These are phyloP conservation scores for Geotrichum armillariae DNA, from an alignment of 1,139 yeast species.

Conservation along the genomic window DNA sequence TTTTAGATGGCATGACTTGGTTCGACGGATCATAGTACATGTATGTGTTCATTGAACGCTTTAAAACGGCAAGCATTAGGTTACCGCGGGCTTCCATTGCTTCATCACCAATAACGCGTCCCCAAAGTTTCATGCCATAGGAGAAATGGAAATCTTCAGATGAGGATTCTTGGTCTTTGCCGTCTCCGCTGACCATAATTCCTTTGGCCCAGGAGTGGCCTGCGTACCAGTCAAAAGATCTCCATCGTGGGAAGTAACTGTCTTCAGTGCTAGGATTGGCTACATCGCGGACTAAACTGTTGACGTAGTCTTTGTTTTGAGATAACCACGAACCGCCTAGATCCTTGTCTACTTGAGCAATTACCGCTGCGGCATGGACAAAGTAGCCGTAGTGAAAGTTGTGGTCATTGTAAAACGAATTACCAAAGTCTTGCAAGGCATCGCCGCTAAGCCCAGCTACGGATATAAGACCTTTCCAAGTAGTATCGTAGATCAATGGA, in stretches of 20 bases:
- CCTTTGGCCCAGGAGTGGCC: constrained; percentile 88
- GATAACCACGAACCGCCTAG: constrained; percentile 63
- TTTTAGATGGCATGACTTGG: constrained; percentile 50
- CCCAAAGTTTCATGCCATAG: constrained; percentile 77
- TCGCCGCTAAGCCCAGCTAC: constrained; percentile 48
- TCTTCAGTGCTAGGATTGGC: constrained; percentile 59
- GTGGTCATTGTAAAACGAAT: constrained; percentile 68
- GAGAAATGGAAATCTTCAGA: constrained; percentile 71
- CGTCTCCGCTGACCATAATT: constrained; percentile 63
- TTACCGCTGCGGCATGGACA: constrained; percentile 71
- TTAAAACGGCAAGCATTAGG: constrained; percentile 64
- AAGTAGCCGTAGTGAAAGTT: constrained; percentile 77
- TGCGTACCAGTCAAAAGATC: constrained; percentile 73
- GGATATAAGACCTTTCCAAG: constrained; percentile 66
- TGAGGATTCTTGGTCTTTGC: constrained; percentile 73
- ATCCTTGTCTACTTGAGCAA: constrained; percentile 59
- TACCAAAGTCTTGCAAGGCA: constrained; percentile 58
- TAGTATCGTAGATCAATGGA: constrained; percentile 68
- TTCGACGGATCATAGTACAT: constrained; percentile 57
- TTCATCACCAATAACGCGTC: constrained; percentile 57
- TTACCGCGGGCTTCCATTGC: constrained; percentile 68
- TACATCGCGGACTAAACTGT: constrained; percentile 63
- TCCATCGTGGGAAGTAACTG: constrained; percentile 62
- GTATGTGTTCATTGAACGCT: constrained; percentile 61
- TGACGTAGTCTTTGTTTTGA: constrained; percentile 60